Evolutionary conservation across 78 protist genomes (phyloP).

Genomic region (Dictyostelium capitatum): DNA sequence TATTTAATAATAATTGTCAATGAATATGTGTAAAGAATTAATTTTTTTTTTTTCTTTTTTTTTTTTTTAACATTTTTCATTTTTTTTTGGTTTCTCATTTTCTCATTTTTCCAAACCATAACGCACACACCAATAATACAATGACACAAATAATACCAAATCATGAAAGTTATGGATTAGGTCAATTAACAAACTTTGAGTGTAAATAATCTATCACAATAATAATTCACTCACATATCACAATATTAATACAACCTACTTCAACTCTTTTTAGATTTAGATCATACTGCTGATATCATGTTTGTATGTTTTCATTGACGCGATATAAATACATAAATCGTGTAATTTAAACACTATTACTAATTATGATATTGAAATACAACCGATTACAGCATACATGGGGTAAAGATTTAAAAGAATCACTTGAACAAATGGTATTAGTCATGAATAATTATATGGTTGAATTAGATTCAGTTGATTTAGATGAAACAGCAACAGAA

Average conservation of each 20-base stretch:
- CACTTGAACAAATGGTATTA: conserved; percentile 71
- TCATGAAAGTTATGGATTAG: background rate
- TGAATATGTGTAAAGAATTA: too few relatives aligned
- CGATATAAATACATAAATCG: too few relatives aligned
- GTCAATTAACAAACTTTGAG: conserved; percentile 53
- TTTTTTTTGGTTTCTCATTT: too few relatives aligned
- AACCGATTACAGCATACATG: conserved; percentile 55
- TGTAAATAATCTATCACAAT: conserved; percentile 37
- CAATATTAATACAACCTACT: background rate
- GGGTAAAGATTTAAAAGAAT: conserved; percentile 50
- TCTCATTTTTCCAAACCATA: too few relatives aligned
- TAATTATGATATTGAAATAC: background rate
- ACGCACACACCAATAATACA: too few relatives aligned
- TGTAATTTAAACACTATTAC: too few relatives aligned
- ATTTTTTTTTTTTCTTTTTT: too few relatives aligned
- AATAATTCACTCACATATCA: too few relatives aligned
- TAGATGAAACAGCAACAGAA: conserved; percentile 1
- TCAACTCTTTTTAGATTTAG: conserved; percentile 28
- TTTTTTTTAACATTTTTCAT: too few relatives aligned
- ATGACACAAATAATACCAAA: too few relatives aligned
- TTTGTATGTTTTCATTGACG: conserved; percentile 59
- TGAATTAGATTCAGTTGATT: conserved; percentile 49
- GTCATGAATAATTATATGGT: conserved; percentile 73
- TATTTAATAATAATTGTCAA: too few relatives aligned
- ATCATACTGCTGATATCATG: conserved; percentile 77